Evolutionary conservation across 129 eudicot genomes (phyloP).

Genomic region (Tanacetum coccineum): DNA sequence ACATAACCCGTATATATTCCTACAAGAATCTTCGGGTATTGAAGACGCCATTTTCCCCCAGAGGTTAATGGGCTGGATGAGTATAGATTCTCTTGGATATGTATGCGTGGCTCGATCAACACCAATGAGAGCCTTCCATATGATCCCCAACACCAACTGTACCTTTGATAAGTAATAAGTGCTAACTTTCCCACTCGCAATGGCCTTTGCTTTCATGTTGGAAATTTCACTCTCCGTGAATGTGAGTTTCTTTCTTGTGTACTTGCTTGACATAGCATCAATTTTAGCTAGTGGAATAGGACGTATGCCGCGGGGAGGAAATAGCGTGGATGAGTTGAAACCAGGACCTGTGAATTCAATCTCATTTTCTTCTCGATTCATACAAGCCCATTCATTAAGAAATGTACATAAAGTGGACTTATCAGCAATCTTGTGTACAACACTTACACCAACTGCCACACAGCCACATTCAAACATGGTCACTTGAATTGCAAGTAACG

Average conservation of each 20-base stretch:
- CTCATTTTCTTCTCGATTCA: conserved; percentile 1
- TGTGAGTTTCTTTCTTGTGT: conserved; percentile 3
- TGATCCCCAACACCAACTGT: conserved; percentile 17
- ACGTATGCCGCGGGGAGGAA: conserved; percentile 17
- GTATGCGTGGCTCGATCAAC: conserved; percentile 16
- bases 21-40: conserved; percentile 21
- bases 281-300: background rate
- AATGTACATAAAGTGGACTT: conserved; percentile 14
- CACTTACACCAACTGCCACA: conserved; percentile 20
- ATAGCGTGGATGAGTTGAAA: conserved; percentile 1
- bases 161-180: conserved; percentile 6
- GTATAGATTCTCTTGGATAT: conserved; percentile 2
- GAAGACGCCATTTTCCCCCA: conserved; percentile 21
- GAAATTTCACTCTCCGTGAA: conserved; percentile 13
- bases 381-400: conserved; percentile 18
- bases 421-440: conserved; percentile 26
- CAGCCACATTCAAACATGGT: conserved; percentile 30
- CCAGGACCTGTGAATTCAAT: background rate
- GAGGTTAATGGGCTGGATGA: conserved; percentile 18
- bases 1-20: conserved; percentile 14
- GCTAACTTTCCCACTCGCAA: background rate
- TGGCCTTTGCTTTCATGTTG: background rate
- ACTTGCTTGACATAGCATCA: background rate
- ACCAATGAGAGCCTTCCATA: conserved; percentile 18
- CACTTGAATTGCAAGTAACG: conserved; percentile 21